Conservation (phyloP, 352 stramenopile species). For the Pythium folliculosum region DNA sequence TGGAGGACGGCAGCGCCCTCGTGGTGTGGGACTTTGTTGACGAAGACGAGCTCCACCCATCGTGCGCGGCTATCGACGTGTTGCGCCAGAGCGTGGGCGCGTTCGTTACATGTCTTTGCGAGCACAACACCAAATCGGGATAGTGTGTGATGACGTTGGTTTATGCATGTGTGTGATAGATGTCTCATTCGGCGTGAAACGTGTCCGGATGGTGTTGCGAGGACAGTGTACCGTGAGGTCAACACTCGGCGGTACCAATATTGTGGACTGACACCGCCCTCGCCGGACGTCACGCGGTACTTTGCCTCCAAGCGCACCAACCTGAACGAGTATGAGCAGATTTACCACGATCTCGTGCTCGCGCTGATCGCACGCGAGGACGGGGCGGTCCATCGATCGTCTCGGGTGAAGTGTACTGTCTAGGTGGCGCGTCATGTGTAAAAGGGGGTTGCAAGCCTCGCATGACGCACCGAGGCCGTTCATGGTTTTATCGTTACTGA, state of each 20-base stretch:
- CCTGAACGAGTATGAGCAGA: not conserved
- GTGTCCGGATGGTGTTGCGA: slow-evolving; percentile 12
- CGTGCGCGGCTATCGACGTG: slow-evolving; percentile 18
- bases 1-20: slow-evolving; percentile 24
- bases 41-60: slow-evolving; percentile 33
- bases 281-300: slow-evolving; percentile 5
- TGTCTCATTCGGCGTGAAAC: slow-evolving; percentile 15
- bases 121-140: too few species aligned
- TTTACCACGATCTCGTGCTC: not conserved
- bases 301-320: not conserved
- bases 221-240: slow-evolving; percentile 13
- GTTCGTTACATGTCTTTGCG: not conserved
- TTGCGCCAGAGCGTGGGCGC: slow-evolving; percentile 21
- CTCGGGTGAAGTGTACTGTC: too few species aligned
- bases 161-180: not conserved
- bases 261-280: not conserved
- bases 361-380: not conserved
- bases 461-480: too few species aligned
- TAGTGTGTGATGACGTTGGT: not conserved
- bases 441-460: too few species aligned
- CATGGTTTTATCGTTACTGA: too few species aligned
- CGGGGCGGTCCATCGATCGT: too few species aligned
- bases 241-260: slow-evolving; percentile 16
- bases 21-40: slow-evolving; percentile 37
- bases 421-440: too few species aligned